Percentiles rank a stretch among this genome's conserved stretches.
Conservation (phyloP, 305 asterid genomes). For the Fraxinus albicans region DNA sequence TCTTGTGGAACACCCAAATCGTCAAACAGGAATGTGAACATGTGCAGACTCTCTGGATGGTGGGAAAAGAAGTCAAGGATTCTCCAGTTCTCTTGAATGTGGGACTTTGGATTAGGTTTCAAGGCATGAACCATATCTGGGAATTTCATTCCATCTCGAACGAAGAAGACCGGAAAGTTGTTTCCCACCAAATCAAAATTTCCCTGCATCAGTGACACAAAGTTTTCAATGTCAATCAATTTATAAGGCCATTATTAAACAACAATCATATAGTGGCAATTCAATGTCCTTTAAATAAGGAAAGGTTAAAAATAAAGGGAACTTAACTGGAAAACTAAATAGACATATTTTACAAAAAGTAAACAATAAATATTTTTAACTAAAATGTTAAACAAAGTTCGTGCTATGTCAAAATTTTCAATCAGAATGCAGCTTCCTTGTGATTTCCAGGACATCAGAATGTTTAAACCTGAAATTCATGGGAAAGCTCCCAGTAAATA, state of each 20-base stretch:
- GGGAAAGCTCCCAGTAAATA: neutral
- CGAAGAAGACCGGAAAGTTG: conserved; percentile 85
- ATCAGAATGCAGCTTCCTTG: neutral
- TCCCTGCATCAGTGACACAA: conserved; percentile 41
- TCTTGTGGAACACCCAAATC: conserved; percentile 89
- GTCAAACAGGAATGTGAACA: conserved; percentile 79
- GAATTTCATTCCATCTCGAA: conserved; percentile 90
- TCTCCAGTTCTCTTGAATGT: conserved; percentile 94
- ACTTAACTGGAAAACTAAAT: neutral
- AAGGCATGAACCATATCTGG: conserved; percentile 86
- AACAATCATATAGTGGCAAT: neutral
- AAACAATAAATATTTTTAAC: neutral
- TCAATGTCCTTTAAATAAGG: neutral
- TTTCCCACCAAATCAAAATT: conserved; percentile 94
- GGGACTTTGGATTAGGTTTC: conserved; percentile 91
- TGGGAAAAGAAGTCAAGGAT: conserved; percentile 85
- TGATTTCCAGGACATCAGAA: neutral
- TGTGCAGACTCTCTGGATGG: conserved; percentile 84
- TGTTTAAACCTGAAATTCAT: neutral
- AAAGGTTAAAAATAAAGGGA: neutral
- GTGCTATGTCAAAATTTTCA: neutral
- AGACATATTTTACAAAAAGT: neutral
- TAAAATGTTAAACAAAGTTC: neutral
- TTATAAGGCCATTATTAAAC: neutral
- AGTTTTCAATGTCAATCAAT: conserved; percentile 1